Conservation (phyloP, 495 filamentous ascomycete genomes). For the Aspergillus carlsbadensis region DNA sequence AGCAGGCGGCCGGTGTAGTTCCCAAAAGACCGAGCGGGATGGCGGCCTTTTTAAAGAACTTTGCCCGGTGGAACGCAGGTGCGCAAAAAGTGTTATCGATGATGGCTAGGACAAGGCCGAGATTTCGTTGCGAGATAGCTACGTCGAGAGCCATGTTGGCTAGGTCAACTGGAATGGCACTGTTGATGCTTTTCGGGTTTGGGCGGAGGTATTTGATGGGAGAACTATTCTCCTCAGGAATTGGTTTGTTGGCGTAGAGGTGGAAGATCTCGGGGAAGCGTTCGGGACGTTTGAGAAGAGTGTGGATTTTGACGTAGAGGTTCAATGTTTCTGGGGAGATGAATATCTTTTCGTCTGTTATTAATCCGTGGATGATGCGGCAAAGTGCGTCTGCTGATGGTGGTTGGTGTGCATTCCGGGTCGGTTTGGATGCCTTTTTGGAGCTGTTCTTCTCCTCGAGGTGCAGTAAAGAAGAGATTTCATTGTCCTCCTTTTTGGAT, state of each 20-base stretch:
- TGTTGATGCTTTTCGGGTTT: constrained; percentile 65
- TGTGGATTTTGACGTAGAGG: constrained; percentile 69
- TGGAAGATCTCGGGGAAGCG: constrained; percentile 75
- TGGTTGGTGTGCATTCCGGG: constrained; percentile 21
- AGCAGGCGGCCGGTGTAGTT: constrained; percentile 67
- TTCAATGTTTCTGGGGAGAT: constrained; percentile 71
- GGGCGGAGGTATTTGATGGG: constrained; percentile 58
- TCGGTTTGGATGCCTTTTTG: constrained; percentile 19
- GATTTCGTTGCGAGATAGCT: constrained; percentile 73
- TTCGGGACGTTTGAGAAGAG: constrained; percentile 65
- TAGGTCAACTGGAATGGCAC: constrained; percentile 64
- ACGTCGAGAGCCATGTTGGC: constrained; percentile 70
- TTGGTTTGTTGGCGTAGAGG: constrained; percentile 81
- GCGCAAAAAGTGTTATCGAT: constrained; percentile 75
- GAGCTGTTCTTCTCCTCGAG: constrained; percentile 46
- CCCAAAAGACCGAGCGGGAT: constrained; percentile 52
- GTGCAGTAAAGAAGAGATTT: constrained; percentile 51
- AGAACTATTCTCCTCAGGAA: constrained; percentile 59
- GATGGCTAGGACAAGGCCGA: constrained; percentile 73
- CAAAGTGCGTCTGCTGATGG: constrained; percentile 47
- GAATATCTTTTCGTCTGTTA: constrained; percentile 76
- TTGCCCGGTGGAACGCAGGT: constrained; percentile 68
- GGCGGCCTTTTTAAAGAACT: constrained; percentile 53
- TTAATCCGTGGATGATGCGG: constrained; percentile 56
- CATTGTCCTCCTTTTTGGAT: constrained; percentile 29